Evolutionary conservation across 2,329 filamentous ascomycete species (phyloP), one percentile per base, ranked within the genome.

Genomic region (Cercospora janseana): DNA sequence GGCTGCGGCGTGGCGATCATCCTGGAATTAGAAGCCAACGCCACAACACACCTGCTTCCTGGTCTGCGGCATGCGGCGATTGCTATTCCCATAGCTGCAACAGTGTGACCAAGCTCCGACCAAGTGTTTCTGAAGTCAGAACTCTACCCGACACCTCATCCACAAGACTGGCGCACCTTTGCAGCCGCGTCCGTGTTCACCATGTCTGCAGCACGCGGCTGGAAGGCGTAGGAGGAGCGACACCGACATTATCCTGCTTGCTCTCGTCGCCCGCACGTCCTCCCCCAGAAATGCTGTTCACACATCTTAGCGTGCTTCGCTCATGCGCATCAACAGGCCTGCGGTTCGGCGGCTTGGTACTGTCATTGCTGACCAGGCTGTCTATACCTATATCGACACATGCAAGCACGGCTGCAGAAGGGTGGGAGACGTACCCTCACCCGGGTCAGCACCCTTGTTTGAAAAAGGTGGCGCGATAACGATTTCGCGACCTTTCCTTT

Each of bases 11-110:
- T 4, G 27, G 24, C 29, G 40, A 46, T 21, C 35, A 29, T 42
- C 28, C 37, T 27, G 42, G 29, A 41, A 42, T 43, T 49, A 42
- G 46, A 42, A 44, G 34, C 46, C 16, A 31, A 38, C 45, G 45
- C 45, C 45, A 47, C 32, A n/a, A n/a, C n/a, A 47, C 27, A 18
- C 15, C 18, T 28, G 13, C 34, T 41, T 37, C 26, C 46, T 34
- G 46, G 35, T 18, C n/a, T 13, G 35, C 35, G 23, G 13, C 27
- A 29, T 13, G 34, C 27, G 31, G 37, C 12, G 32, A 13, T 20
- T 35, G 21, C 29, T 35, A 35, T 46, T 46, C 32, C 32, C 21
- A 20, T 35, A 20, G 10, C 12, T 23, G 34, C 34, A 20, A 24
- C 35, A 38, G 26, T 38, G 35, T 24, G 12, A n/a, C n/a, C n/a